A percentile compares a stretch with the other conserved stretches of the same genome.
phyloP scores from a whole-genome alignment of 2,329 filamentous ascomycete genomes.

The Penicillium sp. region DNA sequence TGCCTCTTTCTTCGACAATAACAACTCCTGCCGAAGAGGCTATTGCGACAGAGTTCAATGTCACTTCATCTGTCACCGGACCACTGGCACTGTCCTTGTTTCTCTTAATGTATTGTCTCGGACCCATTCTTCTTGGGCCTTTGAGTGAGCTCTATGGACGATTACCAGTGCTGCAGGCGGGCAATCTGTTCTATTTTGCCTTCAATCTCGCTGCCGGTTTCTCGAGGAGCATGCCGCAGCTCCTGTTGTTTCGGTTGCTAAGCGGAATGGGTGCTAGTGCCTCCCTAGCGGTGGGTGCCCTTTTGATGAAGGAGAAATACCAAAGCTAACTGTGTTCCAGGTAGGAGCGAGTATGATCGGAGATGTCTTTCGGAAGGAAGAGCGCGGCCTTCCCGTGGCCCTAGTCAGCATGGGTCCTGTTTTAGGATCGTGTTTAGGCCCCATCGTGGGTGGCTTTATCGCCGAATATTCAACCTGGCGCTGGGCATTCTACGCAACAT shows the following conservation, averaged over 20 bases:
- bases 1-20: slow-evolving; percentile 8
- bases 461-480: slow-evolving; percentile 15
- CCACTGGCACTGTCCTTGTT: slow-evolving; percentile 1
- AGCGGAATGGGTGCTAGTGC: neutral
- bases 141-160: slow-evolving; percentile 9
- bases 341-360: slow-evolving; percentile 16
- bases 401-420: slow-evolving; percentile 11
- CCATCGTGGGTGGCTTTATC: slow-evolving; percentile 14
- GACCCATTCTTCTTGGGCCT: slow-evolving; percentile 8
- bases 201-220: neutral
- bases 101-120: slow-evolving; percentile 6
- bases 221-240: neutral
- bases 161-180: slow-evolving; percentile 5
- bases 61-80: slow-evolving; percentile 3
- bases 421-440: slow-evolving; percentile 12
- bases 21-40: slow-evolving; percentile 3
- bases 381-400: slow-evolving; percentile 12
- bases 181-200: neutral
- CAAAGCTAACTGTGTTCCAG: neutral
- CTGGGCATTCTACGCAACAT: slow-evolving; percentile 16
- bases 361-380: slow-evolving; percentile 15
- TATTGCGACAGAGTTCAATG: slow-evolving; percentile 2
- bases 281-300: neutral
- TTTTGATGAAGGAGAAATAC: neutral
- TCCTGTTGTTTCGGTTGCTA: neutral